Evolutionary conservation across 108 stramenopile species (phyloP).

Genomic region (Fistulifera pelliculosa): DNA sequence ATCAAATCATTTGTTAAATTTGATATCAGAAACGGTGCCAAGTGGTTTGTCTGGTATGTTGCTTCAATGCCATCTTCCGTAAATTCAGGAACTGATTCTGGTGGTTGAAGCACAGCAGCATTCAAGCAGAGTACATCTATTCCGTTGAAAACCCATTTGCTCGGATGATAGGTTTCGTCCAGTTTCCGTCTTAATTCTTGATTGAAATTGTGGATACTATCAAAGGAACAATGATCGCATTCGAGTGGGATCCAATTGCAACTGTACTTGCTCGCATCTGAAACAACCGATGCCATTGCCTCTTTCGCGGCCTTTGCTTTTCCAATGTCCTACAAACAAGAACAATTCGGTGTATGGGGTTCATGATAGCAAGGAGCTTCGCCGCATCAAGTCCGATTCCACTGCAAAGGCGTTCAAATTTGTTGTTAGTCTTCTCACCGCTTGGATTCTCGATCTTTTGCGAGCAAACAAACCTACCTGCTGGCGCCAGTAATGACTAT

Average conservation of each 20-base stretch:
- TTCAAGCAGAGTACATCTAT: slow-evolving; percentile 58
- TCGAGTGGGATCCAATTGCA: slow-evolving; percentile 22
- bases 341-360: slow-evolving; percentile 23
- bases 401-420: slow-evolving; percentile 4
- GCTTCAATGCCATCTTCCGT: slow-evolving; percentile 48
- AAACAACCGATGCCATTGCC: slow-evolving; percentile 1
- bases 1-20: slow-evolving; percentile 19
- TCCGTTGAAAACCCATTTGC: slow-evolving; percentile 5
- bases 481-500: slow-evolving; percentile 24
- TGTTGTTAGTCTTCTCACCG: background rate
- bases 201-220: slow-evolving; percentile 14
- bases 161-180: slow-evolving; percentile 2
- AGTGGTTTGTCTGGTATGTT: slow-evolving; percentile 52
- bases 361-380: slow-evolving; percentile 18
- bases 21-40: slow-evolving; percentile 50
- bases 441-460: background rate
- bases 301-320: slow-evolving; percentile 15
- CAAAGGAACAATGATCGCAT: slow-evolving; percentile 29
- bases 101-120: slow-evolving; percentile 35
- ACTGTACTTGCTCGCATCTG: background rate
- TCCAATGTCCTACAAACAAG: slow-evolving; percentile 19
- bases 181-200: slow-evolving; percentile 12
- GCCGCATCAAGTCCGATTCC: slow-evolving; percentile 30
- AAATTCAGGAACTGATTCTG: slow-evolving; percentile 10
- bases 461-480: slow-evolving; percentile 12